Evolutionary conservation across 352 stramenopile genomes (phyloP), one percentile per base, ranked within the genome.

Genomic region (Phytopythium cucurbitacearum): DNA sequence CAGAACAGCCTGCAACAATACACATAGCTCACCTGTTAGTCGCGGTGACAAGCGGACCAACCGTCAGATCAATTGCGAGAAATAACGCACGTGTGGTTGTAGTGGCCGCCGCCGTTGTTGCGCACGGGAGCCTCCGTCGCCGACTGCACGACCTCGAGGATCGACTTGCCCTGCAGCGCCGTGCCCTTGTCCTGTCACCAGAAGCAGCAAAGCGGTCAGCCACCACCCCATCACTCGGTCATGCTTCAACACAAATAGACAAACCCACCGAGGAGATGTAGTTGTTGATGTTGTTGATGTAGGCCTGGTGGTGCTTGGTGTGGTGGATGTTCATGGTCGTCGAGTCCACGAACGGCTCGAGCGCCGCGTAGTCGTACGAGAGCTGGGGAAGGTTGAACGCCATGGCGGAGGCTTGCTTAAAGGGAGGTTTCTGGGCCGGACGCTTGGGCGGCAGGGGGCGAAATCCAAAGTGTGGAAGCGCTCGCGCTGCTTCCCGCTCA

Each of bases 281-380:
- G 60, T 83, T 89, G 80, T 97, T 91, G 71, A 93, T 90, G 71
- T 94, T 94, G 78, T 91, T 94, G 53, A 94, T 80, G 63, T 94
- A 94, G 35, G 73, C 79, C 67, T 94, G 80, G 80, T 97, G 88
- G 69, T 97, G 88, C 69, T 96, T 96, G 46, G 80, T 91, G 73
- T 97, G 88, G 72, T 97, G 88, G 71, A 95, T 96, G 60, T 94
- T 91, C 82, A 97, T 90, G 34, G 87, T 97, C 36, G 62, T 64
- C 55, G 89, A 91, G 69, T 91, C 84, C 67, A 97, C 87, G 48
- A 91, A 91, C 32, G 88, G 88, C 65, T 94, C 87, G 46, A 97
- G 73, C 46, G 87, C 81, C 53, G 89, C 89, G 67, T 96, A 95
- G 47, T 84, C 73, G 68, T 95, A 95, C 28, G 73, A 59, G 65